Evolutionary conservation across 768 basidiomycete species (phyloP), one percentile per base, ranked within the genome.

Genomic region (Gyrodon lividus): DNA sequence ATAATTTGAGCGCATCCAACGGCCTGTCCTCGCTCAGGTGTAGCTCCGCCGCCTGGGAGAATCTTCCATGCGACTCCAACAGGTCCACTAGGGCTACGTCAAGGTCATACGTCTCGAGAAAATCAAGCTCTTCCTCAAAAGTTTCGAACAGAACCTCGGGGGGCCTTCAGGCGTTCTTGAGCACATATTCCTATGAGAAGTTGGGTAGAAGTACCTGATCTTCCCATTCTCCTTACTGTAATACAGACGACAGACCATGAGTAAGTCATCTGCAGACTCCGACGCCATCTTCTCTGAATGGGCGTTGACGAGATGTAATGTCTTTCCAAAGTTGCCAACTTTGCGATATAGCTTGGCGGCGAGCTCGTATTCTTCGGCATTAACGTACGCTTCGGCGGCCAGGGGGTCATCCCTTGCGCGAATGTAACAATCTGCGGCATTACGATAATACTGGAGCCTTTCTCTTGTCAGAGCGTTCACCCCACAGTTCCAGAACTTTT

Each of bases 51-150:
- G 84, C 84, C 30, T 84, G 79, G 1, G 56, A 46, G 42, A 65
- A 72, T 52, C 71, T 70, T 13, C 73, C 75, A 12, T 75, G 68
- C 4, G 67, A 64, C 23, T 72, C 70, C 14, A 84, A 68, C 8
- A 86, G 56, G 0, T 65, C 62, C 0, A 77, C 77, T 7, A 72
- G 78, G 5, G 79, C 75, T 10, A 71, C 51, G 55, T 82, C 78
- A 7, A 87, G 64, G 30, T 77, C 77, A 40, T 74, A 73, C 4
- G 79, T 74, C 47, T 83, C 77, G n/a, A 83, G 70, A 51, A 81
- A 88, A 34, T 77, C 75, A 13, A 84, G 55, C 17, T 73, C 72
- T 22, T 84, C 80, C 17, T 86, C 79, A 1, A 73, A 66, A 0
- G 74, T 69, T 0, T 68, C 52, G 51, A 88, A 88, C 2, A 87